Conservation (phyloP, 768 basidiomycete genomes). For the Suillus bovinus region DNA sequence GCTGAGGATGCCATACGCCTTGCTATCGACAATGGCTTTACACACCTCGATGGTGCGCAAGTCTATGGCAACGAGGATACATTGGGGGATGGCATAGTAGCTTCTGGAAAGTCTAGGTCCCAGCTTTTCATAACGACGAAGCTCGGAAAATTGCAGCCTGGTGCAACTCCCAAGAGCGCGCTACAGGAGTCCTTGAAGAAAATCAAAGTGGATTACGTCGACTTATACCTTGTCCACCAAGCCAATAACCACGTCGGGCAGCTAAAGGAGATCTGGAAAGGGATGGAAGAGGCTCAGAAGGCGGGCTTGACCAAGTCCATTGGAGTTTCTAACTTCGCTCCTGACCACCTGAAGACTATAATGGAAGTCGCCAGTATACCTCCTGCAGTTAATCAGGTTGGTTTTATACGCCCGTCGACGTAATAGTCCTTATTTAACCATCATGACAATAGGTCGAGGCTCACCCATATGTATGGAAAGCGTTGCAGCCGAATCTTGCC, state of each 20-base stretch:
- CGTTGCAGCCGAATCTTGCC: constrained; percentile 37
- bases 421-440: neutral
- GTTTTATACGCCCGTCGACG: neutral
- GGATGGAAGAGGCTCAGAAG: constrained; percentile 55
- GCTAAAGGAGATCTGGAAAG: constrained; percentile 56
- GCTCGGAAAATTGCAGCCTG: constrained; percentile 34
- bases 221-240: constrained; percentile 64
- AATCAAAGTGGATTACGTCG: constrained; percentile 55
- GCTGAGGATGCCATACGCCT: constrained; percentile 37
- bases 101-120: constrained; percentile 50
- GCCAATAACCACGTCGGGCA: constrained; percentile 40
- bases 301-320: constrained; percentile 43
- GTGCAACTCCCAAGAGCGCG: constrained; percentile 47
- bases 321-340: constrained; percentile 58
- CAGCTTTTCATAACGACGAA: constrained; percentile 68
- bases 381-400: constrained; percentile 58
- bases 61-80: constrained; percentile 55
- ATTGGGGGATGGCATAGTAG: constrained; percentile 50
- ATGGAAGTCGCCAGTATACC: constrained; percentile 42
- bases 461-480: constrained; percentile 53
- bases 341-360: constrained; percentile 43
- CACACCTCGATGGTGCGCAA: constrained; percentile 67
- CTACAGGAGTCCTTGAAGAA: constrained; percentile 55
- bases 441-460: constrained; percentile 45
- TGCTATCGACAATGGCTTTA: constrained; percentile 59